Evolutionary conservation across 805 yeast genomes (phyloP).

Genomic region (Yarrowia sp.): DNA sequence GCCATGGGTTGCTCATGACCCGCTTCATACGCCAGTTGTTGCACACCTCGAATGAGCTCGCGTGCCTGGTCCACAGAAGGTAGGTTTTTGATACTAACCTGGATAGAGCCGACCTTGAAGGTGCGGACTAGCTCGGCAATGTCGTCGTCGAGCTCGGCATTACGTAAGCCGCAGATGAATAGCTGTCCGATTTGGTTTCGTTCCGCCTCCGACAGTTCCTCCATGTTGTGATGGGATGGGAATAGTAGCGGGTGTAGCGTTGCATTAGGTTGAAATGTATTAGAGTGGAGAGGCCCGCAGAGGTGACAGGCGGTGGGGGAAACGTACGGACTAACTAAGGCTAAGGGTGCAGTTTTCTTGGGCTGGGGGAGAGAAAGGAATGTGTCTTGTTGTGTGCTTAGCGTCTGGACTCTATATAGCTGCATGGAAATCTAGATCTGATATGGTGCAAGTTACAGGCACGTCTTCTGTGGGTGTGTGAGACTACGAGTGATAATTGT

Average conservation of each 20-base stretch:
- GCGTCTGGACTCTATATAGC: neutral
- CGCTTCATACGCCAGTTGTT: conserved; percentile 59
- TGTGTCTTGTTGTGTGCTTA: neutral
- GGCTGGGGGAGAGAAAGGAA: neutral
- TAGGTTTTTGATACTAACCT: conserved; percentile 61
- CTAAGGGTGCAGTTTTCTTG: neutral
- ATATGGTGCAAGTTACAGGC: too few species aligned
- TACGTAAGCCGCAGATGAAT: conserved; percentile 41
- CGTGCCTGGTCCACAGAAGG: conserved; percentile 57
- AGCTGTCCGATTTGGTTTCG: conserved; percentile 26
- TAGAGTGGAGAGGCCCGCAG: neutral
- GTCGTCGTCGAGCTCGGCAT: conserved; percentile 42
- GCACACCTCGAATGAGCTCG: conserved; percentile 54
- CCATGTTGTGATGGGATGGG: conserved; percentile 42
- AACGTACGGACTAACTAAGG: too few species aligned
- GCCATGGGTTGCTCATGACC: conserved; percentile 55
- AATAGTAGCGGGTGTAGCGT: conserved; percentile 29
- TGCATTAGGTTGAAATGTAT: conserved; percentile 11
- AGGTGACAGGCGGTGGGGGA: neutral
- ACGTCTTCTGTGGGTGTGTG: too few species aligned
- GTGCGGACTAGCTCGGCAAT: conserved; percentile 40
- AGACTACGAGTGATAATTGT: too few species aligned
- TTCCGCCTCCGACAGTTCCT: conserved; percentile 43
- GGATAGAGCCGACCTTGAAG: conserved; percentile 60
- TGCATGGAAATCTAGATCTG: neutral